Base-by-base conservation (phyloP, 2,329 filamentous ascomycete species). In the Ophiosphaerella narmari region DNA sequence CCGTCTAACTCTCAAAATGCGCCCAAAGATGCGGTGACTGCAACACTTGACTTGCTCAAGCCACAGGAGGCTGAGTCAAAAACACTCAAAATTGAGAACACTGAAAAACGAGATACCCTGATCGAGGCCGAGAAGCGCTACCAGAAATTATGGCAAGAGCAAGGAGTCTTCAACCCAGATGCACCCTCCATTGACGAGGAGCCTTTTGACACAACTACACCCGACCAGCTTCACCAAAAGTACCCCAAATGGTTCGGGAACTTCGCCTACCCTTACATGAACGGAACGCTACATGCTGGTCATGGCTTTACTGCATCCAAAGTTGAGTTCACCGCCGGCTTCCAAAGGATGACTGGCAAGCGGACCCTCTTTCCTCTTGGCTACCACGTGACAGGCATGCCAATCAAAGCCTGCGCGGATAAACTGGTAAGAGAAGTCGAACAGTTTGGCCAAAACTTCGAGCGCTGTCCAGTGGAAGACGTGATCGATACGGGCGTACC, bases 361-460 rank as follows among this genome's bases (percentile, higher is more conserved):
- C 83, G 88, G 45, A 82, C 87, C 49, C 80, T 97, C 45, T 97
- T 94, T 73, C 94, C 94, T 49, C 87, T 94, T 68, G 94, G 93
- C 29, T 99, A 91, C 79, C 94, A 99, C 80, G 91, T 89, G 77
- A 97, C 93, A 0, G 94, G 94, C 65, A 95, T 99, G 88, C 67
- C 70, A 7, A 99, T 99, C 80, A 97, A 97, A 54, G 92, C 94
- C 5, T 95, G 90, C 67, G 91, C 94, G 46, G 93, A 99, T 80
- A 97, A 97, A 80, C 84, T 99, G 39, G 86, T 88, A 51, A 86
- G 90, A 55, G 94, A 99, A 77, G 87, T 97, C 48, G 86, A 90
- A 75, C 80, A 88, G 77, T 99, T 97, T 67, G 94, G 94, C 18
- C 78, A 88, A 70, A 86, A 91, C 67, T 97, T 97, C 57, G 87